Percentiles rank a stretch among this genome's conserved stretches.
phyloP scores from a whole-genome alignment of 495 filamentous ascomycete genomes.

The Hypoxylon rickii region DNA sequence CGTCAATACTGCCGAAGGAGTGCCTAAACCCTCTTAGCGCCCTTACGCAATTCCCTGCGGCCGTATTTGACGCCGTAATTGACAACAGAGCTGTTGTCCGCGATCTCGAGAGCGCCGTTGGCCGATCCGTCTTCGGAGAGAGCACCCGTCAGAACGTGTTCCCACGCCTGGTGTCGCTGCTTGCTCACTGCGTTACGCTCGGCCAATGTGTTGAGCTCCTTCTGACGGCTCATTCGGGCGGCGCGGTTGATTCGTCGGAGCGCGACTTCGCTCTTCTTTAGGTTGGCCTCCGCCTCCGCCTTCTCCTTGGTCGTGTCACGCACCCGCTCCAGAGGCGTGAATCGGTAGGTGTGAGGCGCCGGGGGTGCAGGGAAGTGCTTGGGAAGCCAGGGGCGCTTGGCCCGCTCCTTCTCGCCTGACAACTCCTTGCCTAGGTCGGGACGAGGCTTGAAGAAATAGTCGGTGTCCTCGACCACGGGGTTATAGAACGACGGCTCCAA shows the following conservation, averaged over 20 bases:
- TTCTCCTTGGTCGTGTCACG: constrained; percentile 46
- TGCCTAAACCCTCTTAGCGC: constrained; percentile 16
- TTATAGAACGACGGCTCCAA: constrained; percentile 39
- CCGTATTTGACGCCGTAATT: constrained; percentile 44
- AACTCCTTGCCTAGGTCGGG: constrained; percentile 48
- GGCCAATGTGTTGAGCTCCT: constrained; percentile 49
- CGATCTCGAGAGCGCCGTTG: constrained; percentile 65
- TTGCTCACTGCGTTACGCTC: constrained; percentile 40
- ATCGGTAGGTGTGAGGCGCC: constrained; percentile 52
- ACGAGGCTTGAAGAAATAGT: constrained; percentile 35
- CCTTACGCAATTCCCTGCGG: constrained; percentile 43
- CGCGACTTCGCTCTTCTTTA: constrained; percentile 52
- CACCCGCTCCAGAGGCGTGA: constrained; percentile 42
- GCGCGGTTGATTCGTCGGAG: constrained; percentile 50
- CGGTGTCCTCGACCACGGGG: constrained; percentile 33
- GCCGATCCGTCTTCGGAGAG: constrained; percentile 54
- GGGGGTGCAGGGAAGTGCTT: constrained; percentile 50
- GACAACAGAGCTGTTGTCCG: constrained; percentile 55
- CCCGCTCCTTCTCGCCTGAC: constrained; percentile 49
- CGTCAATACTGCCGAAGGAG: background rate
- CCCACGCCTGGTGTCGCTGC: constrained; percentile 48
- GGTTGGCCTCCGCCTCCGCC: constrained; percentile 48
- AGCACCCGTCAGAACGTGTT: constrained; percentile 47
- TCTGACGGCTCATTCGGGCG: constrained; percentile 53
- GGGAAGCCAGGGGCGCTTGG: constrained; percentile 47